phyloP scores from a whole-genome alignment of 176 grass and related monocot species.

The Hordeum marinum region DNA sequence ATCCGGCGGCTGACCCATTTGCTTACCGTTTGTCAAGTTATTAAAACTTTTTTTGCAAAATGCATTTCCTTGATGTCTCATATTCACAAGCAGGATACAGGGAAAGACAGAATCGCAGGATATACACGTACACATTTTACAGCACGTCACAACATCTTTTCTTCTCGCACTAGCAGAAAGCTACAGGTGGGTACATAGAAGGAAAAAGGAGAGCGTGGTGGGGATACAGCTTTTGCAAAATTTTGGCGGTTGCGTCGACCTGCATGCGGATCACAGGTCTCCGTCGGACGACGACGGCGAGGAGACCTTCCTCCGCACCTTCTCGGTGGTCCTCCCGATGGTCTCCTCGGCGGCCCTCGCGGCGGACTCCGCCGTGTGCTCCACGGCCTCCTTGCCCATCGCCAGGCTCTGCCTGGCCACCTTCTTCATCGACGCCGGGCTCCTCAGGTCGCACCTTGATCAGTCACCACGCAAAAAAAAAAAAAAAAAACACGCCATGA shows the following conservation, averaged over 20 bases:
- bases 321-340: slow-evolving; percentile 45
- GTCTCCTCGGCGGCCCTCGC: slow-evolving; percentile 42
- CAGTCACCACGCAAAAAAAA: background rate
- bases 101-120: background rate
- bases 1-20: background rate
- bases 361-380: slow-evolving; percentile 50
- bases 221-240: background rate
- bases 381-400: slow-evolving; percentile 50
- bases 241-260: background rate
- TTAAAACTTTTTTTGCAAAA: background rate
- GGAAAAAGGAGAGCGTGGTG: background rate
- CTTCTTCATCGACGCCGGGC: slow-evolving; percentile 28
- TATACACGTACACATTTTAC: background rate
- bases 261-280: slow-evolving; percentile 29
- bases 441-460: slow-evolving; percentile 24
- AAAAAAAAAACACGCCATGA: background rate
- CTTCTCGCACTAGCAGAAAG: background rate
- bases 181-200: background rate
- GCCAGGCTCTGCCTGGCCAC: slow-evolving; percentile 46
- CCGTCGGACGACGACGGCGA: background rate
- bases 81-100: background rate
- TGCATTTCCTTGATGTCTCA: background rate
- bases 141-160: background rate
- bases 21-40: slow-evolving; percentile 1
- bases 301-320: slow-evolving; percentile 44